Evolutionary conservation across 192 early-diverging fungal species (phyloP).

Genomic region (Coemansia sp.): DNA sequence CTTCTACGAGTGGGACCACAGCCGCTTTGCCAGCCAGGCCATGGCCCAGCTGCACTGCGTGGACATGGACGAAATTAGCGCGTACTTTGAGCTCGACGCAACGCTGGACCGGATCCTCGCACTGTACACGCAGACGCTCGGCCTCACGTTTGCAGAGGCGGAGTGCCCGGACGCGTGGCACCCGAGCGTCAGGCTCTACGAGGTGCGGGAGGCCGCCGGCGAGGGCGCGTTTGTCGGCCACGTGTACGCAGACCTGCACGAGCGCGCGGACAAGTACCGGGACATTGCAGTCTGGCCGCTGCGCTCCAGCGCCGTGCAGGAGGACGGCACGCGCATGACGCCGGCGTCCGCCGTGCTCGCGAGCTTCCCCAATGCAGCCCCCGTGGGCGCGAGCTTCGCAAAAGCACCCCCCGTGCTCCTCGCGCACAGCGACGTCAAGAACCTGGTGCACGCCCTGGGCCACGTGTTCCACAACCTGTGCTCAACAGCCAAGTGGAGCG

Average conservation of each 20-base stretch:
- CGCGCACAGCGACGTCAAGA: constrained; percentile 69
- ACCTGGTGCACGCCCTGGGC: constrained; percentile 80
- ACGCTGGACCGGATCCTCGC: constrained; percentile 58
- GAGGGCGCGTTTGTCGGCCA: constrained; percentile 59
- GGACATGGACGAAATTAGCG: constrained; percentile 65
- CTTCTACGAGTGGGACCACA: constrained; percentile 65
- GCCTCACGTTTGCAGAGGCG: constrained; percentile 59
- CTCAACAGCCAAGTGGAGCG: constrained; percentile 60
- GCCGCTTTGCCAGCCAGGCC: constrained; percentile 63
- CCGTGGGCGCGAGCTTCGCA: constrained; percentile 62
- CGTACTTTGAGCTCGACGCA: constrained; percentile 63
- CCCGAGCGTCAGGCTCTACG: constrained; percentile 63
- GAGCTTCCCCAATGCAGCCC: constrained; percentile 59
- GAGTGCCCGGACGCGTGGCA: constrained; percentile 62
- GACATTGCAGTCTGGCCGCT: constrained; percentile 62
- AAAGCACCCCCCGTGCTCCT: constrained; percentile 62
- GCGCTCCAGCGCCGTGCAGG: not conserved
- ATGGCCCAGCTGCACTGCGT: constrained; percentile 60
- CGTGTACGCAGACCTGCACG: constrained; percentile 69
- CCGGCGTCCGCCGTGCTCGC: constrained; percentile 63
- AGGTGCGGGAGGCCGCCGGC: constrained; percentile 61
- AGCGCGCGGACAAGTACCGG: constrained; percentile 63
- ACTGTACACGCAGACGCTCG: constrained; percentile 65
- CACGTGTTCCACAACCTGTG: constrained; percentile 62
- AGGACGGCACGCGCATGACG: constrained; percentile 48